Percentiles rank a stretch among this genome's conserved stretches.
These are phyloP conservation scores for Phytophthora fragariae DNA, from an alignment of 352 stramenopile species.

Conservation along the genomic window DNA sequence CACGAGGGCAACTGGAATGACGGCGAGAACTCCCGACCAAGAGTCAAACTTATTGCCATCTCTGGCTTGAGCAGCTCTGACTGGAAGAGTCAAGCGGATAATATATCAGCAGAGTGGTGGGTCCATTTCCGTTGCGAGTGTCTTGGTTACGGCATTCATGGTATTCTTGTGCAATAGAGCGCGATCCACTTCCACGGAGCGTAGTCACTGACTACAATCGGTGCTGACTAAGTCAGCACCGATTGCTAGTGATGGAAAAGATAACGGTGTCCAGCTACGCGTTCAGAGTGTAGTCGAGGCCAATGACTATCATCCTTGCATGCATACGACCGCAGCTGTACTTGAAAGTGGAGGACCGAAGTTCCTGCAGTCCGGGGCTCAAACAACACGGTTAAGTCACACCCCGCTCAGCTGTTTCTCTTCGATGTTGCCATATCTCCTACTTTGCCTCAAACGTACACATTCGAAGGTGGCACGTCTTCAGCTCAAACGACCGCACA, in stretches of 20 bases:
- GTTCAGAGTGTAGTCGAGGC: background rate
- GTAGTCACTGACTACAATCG: background rate
- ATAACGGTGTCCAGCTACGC: background rate
- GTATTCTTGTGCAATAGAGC: background rate
- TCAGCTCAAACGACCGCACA: too few species aligned
- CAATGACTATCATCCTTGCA: background rate
- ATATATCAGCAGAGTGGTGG: conserved; percentile 6
- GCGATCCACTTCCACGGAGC: conserved; percentile 5
- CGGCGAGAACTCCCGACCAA: background rate
- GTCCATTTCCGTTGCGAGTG: background rate
- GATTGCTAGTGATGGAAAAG: background rate
- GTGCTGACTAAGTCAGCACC: background rate
- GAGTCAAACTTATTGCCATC: background rate
- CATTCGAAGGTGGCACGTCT: background rate
- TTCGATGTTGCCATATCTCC: background rate
- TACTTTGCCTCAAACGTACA: conserved; percentile 3
- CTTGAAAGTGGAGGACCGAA: background rate
- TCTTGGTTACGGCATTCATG: background rate
- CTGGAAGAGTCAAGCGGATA: conserved; percentile 1
- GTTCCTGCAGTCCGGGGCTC: background rate
- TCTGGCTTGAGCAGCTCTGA: background rate
- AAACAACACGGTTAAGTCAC: conserved; percentile 11
- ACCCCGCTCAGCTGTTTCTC: background rate
- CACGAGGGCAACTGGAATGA: conserved; percentile 6
- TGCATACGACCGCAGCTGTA: background rate